A percentile compares a stretch with the other conserved stretches of the same genome.
phyloP scores from a whole-genome alignment of 768 basidiomycete genomes.

The Boletus vermiculosoides region DNA sequence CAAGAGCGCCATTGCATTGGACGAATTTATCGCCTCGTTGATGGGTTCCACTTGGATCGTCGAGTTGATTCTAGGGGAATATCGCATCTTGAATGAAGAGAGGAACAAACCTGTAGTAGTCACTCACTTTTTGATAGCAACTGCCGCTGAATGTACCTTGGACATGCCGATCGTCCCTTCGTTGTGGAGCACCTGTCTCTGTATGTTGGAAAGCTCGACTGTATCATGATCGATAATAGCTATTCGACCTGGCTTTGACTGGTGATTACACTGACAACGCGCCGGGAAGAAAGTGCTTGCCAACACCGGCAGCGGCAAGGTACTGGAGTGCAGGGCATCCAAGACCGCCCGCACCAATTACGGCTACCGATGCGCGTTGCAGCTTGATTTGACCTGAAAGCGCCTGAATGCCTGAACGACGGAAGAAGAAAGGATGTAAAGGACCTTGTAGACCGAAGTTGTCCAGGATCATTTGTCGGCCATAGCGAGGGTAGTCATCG shows the following conservation, averaged over 20 bases:
- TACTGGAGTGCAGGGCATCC: constrained; percentile 97
- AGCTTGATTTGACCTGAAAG: constrained; percentile 79
- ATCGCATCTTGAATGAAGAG: constrained; percentile 1
- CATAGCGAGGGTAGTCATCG: constrained; percentile 86
- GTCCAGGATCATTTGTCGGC: constrained; percentile 93
- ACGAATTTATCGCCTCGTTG: constrained; percentile 49
- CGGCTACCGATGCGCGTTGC: constrained; percentile 69
- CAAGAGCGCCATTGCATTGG: constrained; percentile 66
- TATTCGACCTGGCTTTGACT: constrained; percentile 59
- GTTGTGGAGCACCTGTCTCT: constrained; percentile 89
- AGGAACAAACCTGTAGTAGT: neutral
- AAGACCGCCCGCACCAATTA: constrained; percentile 93
- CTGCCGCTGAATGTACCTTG: constrained; percentile 82
- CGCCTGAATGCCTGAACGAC: constrained; percentile 1
- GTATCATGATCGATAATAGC: constrained; percentile 87
- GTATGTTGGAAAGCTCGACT: constrained; percentile 87
- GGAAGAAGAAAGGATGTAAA: neutral
- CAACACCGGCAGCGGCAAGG: constrained; percentile 88
- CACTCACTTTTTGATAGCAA: constrained; percentile 61
- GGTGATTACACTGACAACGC: constrained; percentile 4
- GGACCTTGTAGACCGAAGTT: constrained; percentile 84
- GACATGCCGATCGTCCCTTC: constrained; percentile 65
- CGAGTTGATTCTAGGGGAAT: constrained; percentile 68
- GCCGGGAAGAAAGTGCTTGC: constrained; percentile 42
- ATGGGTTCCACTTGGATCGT: constrained; percentile 57